phyloP scores from a whole-genome alignment of 1,139 yeast genomes.

The Debaryomyces sp. region DNA sequence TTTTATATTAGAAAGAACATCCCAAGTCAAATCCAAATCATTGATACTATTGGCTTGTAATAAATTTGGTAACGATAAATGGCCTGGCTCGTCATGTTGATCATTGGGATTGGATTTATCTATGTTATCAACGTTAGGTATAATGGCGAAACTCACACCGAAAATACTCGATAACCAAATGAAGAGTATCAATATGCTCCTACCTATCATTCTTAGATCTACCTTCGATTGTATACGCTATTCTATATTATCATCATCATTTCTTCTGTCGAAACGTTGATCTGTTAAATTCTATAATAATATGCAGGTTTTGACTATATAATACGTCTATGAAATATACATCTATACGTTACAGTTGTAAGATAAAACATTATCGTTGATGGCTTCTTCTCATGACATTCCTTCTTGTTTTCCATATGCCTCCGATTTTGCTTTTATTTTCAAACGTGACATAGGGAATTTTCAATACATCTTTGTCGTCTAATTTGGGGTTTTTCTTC shows the following conservation, averaged over 20 bases:
- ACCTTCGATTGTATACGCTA: not conserved
- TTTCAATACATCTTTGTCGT: slow-evolving; percentile 11
- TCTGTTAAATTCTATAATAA: not conserved
- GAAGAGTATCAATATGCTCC: not conserved
- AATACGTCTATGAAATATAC: not conserved
- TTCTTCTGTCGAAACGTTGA: not conserved
- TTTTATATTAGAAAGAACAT: slow-evolving; percentile 25
- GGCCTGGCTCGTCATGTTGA: slow-evolving; percentile 21
- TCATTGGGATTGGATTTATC: not conserved
- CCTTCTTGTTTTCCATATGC: slow-evolving; percentile 63
- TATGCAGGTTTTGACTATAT: slow-evolving; percentile 1
- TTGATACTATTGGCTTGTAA: slow-evolving; percentile 23
- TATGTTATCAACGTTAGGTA: slow-evolving; percentile 4
- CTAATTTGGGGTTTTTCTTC: slow-evolving; percentile 15
- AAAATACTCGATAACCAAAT: not conserved
- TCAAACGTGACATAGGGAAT: slow-evolving; percentile 59
- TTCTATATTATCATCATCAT: not conserved
- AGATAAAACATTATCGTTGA: slow-evolving; percentile 5
- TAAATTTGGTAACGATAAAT: slow-evolving; percentile 37
- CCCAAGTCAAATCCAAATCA: slow-evolving; percentile 34
- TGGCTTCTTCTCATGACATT: slow-evolving; percentile 58
- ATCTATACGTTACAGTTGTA: not conserved
- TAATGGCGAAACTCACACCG: not conserved
- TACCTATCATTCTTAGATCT: not conserved
- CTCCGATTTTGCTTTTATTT: slow-evolving; percentile 52